Base-by-base conservation (phyloP, 1,284 basidiomycete genomes). In the Tylopilus orsonianus region DNA sequence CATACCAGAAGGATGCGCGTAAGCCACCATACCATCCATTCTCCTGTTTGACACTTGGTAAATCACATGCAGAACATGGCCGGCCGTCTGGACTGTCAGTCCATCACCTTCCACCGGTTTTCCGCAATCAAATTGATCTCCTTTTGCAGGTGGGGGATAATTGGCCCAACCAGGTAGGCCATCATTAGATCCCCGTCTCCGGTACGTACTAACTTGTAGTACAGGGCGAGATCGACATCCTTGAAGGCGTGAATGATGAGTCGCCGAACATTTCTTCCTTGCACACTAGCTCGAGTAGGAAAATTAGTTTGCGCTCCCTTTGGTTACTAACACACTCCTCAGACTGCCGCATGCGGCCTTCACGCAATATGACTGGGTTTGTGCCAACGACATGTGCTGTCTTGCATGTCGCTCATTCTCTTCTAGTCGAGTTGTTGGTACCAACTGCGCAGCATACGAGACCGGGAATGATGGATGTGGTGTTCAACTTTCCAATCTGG, bases 381-480 rank as follows among this genome's bases (percentile, higher is more conserved):
- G 60, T 57, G 19, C n/a, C 33, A 29, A 20, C 14, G 6, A 34
- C 20, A 9, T 22, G 19, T 33, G 8, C 29, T 18, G 9, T 14
- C 30, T 29, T 41, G 22, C 22, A 9, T n/a, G 3, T 44, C 41
- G 26, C 16, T 59, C 34, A 59, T 18, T 4, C 18, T 30, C 24
- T 22, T 41, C 19, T 24, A 64, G 59, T 45, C 44, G 10, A 34
- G 48, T 58, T 9, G 2, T 3, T 7, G 50, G 48, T 13, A 35
- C 53, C 9, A 62, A 61, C 22, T 65, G 63, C 23, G 58, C 58
- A n/a, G 58, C 60, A 20, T 50, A 49, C 26, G 58, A 59, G 41
- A 59, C 58, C 2, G 48, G 60, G 35, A 79, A 80, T 53, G 56
- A 58, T 14, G 78, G 78, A 0, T 80, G 79, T 54, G 72, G 72